These are phyloP conservation scores for Cladophialophora carrionii DNA, from an alignment of 2,329 filamentous ascomycete genomes.

Conservation along the genomic window DNA sequence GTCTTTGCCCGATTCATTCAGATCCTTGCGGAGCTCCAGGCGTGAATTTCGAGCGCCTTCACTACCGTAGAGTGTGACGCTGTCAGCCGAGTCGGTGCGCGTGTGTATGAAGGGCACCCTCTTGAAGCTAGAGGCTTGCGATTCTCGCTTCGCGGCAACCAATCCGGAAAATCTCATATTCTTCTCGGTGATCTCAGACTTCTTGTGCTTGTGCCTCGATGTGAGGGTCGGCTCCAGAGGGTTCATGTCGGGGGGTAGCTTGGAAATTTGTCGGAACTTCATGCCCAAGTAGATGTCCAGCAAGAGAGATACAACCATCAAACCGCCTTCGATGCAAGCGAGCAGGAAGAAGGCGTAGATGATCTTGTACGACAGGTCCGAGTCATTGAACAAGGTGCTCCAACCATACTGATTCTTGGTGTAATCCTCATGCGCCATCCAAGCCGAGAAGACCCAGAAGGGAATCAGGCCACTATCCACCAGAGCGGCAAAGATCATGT, in stretches of 20 bases:
- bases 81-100: conserved; percentile 65
- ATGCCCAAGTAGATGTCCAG: conserved; percentile 75
- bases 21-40: conserved; percentile 34
- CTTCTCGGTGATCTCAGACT: conserved; percentile 63
- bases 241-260: conserved; percentile 91
- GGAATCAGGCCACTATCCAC: conserved; percentile 70
- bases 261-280: conserved; percentile 79
- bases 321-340: conserved; percentile 63
- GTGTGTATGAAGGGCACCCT: conserved; percentile 81
- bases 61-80: conserved; percentile 40
- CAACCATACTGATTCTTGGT: conserved; percentile 57
- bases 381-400: conserved; percentile 67
- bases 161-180: conserved; percentile 59
- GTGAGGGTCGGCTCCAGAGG: conserved; percentile 81
- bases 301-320: conserved; percentile 71
- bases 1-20: conserved; percentile 35
- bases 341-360: conserved; percentile 70
- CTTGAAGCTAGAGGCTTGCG: conserved; percentile 24
- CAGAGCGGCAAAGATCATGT: conserved; percentile 79
- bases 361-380: conserved; percentile 61
- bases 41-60: conserved; percentile 36
- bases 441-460: conserved; percentile 64
- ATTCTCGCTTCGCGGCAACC: conserved; percentile 43
- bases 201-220: conserved; percentile 76
- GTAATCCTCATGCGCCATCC: conserved; percentile 58